phyloP scores from a whole-genome alignment of 805 yeast species.

The Lachancea dasiensis region DNA sequence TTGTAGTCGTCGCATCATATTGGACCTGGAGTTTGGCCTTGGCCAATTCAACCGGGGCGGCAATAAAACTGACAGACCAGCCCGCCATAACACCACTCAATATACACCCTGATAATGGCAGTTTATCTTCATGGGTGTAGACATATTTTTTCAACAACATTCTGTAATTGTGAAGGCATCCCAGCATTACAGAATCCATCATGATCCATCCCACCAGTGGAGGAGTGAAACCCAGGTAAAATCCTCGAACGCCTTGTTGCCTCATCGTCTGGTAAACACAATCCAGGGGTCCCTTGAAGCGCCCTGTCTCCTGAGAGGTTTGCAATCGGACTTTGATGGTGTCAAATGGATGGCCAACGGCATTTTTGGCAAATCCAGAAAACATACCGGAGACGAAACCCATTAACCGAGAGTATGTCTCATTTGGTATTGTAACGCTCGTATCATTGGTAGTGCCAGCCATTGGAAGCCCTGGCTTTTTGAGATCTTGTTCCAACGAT shows the following conservation, averaged over 20 bases:
- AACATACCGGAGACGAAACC: constrained; percentile 89
- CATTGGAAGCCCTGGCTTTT: constrained; percentile 2
- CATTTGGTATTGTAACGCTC: constrained; percentile 13
- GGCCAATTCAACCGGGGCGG: constrained; percentile 88
- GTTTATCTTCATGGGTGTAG: constrained; percentile 50
- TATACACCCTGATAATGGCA: constrained; percentile 71
- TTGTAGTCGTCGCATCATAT: constrained; percentile 64
- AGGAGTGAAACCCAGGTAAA: constrained; percentile 88
- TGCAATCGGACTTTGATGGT: constrained; percentile 84
- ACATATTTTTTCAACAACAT: constrained; percentile 57
- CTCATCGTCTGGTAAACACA: constrained; percentile 66
- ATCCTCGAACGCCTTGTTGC: constrained; percentile 72
- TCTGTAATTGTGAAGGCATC: constrained; percentile 75
- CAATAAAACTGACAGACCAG: constrained; percentile 89
- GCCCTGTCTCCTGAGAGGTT: constrained; percentile 53
- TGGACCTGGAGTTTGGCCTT: constrained; percentile 88
- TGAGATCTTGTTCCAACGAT: too few relatives aligned
- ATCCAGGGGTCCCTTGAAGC: constrained; percentile 77
- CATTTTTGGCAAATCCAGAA: constrained; percentile 80
- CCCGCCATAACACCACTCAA: constrained; percentile 78
- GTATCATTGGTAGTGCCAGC: constrained; percentile 2
- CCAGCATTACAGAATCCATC: constrained; percentile 90
- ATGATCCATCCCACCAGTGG: constrained; percentile 90
- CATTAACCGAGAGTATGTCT: constrained; percentile 32
- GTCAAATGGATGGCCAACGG: constrained; percentile 92